phyloP scores from a whole-genome alignment of 129 eudicot genomes.

The Tanacetum coccineum region DNA sequence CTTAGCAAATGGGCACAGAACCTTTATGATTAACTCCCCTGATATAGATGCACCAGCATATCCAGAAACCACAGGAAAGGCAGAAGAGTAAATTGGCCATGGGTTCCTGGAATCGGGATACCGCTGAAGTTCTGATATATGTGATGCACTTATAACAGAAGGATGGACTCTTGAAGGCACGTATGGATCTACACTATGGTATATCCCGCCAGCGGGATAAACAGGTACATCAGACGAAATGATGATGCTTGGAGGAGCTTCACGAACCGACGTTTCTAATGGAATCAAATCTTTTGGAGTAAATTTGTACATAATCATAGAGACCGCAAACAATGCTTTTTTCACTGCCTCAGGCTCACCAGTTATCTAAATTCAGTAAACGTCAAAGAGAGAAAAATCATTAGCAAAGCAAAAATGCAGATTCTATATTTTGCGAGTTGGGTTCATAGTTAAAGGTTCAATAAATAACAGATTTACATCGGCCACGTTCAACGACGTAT shows the following conservation, averaged over 20 bases:
- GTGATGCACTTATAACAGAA: constrained; percentile 57
- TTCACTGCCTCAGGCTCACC: constrained; percentile 80
- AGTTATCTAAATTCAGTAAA: constrained; percentile 47
- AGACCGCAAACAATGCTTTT: constrained; percentile 84
- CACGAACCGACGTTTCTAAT: constrained; percentile 63
- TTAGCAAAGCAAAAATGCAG: background rate
- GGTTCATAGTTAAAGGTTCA: too few species aligned
- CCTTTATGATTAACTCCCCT: constrained; percentile 65
- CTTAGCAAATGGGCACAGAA: constrained; percentile 62
- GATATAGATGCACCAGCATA: constrained; percentile 59
- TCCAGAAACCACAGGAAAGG: constrained; percentile 72
- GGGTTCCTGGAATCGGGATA: constrained; percentile 67
- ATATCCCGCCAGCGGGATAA: constrained; percentile 64
- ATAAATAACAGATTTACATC: background rate
- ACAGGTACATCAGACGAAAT: constrained; percentile 87
- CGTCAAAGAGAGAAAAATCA: background rate
- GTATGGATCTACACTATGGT: constrained; percentile 57
- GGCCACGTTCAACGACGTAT: background rate
- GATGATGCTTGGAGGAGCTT: constrained; percentile 73
- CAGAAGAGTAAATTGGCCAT: constrained; percentile 75
- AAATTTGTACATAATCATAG: constrained; percentile 90
- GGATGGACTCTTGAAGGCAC: constrained; percentile 57
- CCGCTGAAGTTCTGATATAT: constrained; percentile 59
- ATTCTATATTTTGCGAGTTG: too few species aligned
- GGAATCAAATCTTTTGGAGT: constrained; percentile 80